These are phyloP conservation scores for Penicillium mononematosum DNA, from an alignment of 495 filamentous ascomycete genomes.

Conservation along the genomic window DNA sequence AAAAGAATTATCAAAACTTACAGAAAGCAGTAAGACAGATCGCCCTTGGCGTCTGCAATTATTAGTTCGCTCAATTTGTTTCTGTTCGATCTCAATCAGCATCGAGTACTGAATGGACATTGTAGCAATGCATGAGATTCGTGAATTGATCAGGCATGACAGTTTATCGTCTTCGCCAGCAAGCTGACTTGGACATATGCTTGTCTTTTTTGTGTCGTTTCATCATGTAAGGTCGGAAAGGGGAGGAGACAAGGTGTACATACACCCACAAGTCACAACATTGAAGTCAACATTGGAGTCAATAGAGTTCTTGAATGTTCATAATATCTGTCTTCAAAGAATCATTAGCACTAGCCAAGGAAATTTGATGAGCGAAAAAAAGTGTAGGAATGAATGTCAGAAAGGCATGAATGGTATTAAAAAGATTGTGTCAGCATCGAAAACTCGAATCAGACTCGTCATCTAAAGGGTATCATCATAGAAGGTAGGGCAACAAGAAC, in stretches of 20 bases:
- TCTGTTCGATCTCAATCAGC: conserved; percentile 32
- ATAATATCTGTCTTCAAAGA: conserved; percentile 16
- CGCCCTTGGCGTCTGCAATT: conserved; percentile 10
- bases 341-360: conserved; percentile 28
- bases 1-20: conserved; percentile 25
- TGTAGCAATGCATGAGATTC: conserved; percentile 18
- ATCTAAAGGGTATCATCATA: conserved; percentile 57
- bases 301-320: conserved; percentile 1
- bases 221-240: conserved; percentile 41
- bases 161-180: conserved; percentile 49
- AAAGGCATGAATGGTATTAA: conserved; percentile 60
- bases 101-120: conserved; percentile 26
- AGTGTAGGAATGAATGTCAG: conserved; percentile 36
- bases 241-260: conserved; percentile 26
- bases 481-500: conserved; percentile 21
- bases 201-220: conserved; percentile 55
- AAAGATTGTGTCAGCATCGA: conserved; percentile 58
- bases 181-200: conserved; percentile 59
- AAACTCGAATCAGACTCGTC: conserved; percentile 64
- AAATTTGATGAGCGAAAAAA: conserved; percentile 13
- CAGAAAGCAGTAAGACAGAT: conserved; percentile 8
- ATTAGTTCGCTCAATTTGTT: conserved; percentile 1
- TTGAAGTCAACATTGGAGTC: not conserved
- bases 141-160: conserved; percentile 48
- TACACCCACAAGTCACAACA: conserved; percentile 32